These are phyloP conservation scores for Saturnispora quitensis DNA, from an alignment of 805 yeast genomes.

Conservation along the genomic window DNA sequence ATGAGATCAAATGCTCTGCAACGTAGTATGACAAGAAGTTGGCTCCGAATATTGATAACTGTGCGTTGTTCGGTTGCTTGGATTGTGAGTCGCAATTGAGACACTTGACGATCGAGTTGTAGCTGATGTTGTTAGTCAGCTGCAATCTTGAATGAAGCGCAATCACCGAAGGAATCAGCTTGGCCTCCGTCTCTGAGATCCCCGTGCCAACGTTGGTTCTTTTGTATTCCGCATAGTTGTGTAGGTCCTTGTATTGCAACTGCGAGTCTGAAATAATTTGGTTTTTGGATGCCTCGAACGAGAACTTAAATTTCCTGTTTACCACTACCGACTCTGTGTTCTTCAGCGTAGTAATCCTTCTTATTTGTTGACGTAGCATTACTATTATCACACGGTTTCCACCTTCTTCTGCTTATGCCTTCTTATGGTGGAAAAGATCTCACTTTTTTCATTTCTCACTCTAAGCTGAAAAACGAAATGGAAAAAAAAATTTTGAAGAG, in stretches of 20 bases:
- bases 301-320: conserved; percentile 16
- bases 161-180: conserved; percentile 58
- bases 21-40: conserved; percentile 67
- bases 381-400: not conserved
- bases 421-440: not conserved
- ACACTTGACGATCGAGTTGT: conserved; percentile 70
- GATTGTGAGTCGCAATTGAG: conserved; percentile 45
- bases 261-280: conserved; percentile 11
- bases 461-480: not conserved
- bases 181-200: conserved; percentile 43
- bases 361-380: conserved; percentile 12
- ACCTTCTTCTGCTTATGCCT: not conserved
- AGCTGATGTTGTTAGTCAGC: conserved; percentile 47
- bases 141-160: conserved; percentile 72
- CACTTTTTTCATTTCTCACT: not conserved
- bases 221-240: conserved; percentile 27
- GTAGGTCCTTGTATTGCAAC: conserved; percentile 14
- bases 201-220: conserved; percentile 19
- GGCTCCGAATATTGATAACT: conserved; percentile 76
- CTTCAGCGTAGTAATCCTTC: conserved; percentile 2
- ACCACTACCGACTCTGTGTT: conserved; percentile 9
- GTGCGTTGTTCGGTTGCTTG: conserved; percentile 61
- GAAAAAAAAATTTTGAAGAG: too few relatives aligned
- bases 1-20: conserved; percentile 60
- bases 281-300: conserved; percentile 24